Evolutionary conservation across 805 yeast species (phyloP), one percentile per base, ranked within the genome.

Genomic region (Tanozyma kutaoensis): DNA sequence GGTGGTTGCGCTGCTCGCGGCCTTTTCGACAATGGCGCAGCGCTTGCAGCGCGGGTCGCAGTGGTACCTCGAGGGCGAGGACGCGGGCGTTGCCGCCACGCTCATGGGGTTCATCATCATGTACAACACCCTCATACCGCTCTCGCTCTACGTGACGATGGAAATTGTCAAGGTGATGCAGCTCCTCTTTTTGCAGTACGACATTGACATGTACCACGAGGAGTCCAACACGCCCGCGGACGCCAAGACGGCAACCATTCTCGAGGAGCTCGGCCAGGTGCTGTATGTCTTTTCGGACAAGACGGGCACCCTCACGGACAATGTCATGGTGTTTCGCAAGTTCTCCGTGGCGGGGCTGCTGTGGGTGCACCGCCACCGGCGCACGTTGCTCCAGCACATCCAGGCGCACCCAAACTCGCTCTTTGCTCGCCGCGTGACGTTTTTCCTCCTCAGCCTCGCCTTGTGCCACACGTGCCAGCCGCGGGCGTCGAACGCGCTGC

Each of bases 191-290:
- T 59, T 91, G 43, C 93, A 84, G 46, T 75, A 74, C 69, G 98
- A 91, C 52, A 70, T 91, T 25, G 97, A 93, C 52, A 84, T 91
- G 95, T 91, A 88, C 43, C 82, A 91, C 46, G 62, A 61, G 12
- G 78, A 71, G 18, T 67, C 84, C 6, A 72, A 91, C 42, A 91
- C 95, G 0, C 95, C 94, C 0, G 88, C 95, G 25, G 95, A 81
- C 40, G 93, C 95, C 0, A 75, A 88, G 46, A 86, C 97, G 0
- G 95, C 97, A 0, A 81, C 96, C 0, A 84, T 91, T 38, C 66
- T 91, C 37, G 99, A 91, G 48, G 98, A 91, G 52, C 59, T 91
- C 40, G 99, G 99, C 3, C 99, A 91, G 48, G 96, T 93, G 1
- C 77, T 94, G 26, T 86, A 88, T 45, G 68, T 91, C 3, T 91